Evolutionary conservation across 2,329 filamentous ascomycete species (phyloP).

Genomic region (Beauveria sp.): DNA sequence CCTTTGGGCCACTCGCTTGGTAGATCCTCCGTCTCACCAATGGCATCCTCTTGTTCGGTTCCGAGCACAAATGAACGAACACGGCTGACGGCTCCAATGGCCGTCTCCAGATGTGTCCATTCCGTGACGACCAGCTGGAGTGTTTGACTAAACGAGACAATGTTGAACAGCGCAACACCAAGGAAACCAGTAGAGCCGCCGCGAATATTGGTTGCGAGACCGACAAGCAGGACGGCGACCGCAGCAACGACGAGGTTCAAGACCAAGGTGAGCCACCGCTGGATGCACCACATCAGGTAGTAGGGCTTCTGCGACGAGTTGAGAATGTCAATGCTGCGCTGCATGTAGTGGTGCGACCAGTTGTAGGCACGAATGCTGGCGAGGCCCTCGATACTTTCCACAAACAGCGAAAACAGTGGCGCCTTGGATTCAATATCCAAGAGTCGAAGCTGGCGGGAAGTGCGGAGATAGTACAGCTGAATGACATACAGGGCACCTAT

Average conservation of each 20-base stretch:
- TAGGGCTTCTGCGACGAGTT: slow-evolving; percentile 24
- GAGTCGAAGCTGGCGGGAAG: slow-evolving; percentile 24
- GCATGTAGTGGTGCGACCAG: slow-evolving; percentile 18
- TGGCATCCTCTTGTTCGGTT: slow-evolving; percentile 17
- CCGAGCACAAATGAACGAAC: slow-evolving; percentile 20
- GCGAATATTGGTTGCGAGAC: slow-evolving; percentile 31
- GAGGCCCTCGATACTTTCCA: slow-evolving; percentile 20
- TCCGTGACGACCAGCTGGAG: slow-evolving; percentile 25
- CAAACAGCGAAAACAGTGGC: slow-evolving; percentile 22
- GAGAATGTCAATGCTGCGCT: slow-evolving; percentile 22
- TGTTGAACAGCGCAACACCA: slow-evolving; percentile 21
- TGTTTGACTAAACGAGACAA: slow-evolving; percentile 22
- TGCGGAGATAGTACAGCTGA: slow-evolving; percentile 25
- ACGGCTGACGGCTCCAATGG: slow-evolving; percentile 20
- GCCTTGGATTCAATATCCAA: slow-evolving; percentile 25
- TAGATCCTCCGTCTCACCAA: slow-evolving; percentile 14
- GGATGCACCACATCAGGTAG: slow-evolving; percentile 39
- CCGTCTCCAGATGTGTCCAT: slow-evolving; percentile 25
- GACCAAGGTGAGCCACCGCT: slow-evolving; percentile 41
- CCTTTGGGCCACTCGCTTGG: slow-evolving; percentile 20
- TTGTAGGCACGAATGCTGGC: slow-evolving; percentile 28
- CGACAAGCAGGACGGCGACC: slow-evolving; percentile 38
- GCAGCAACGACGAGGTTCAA: slow-evolving; percentile 38
- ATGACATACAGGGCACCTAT: slow-evolving; percentile 18
- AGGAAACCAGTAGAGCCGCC: slow-evolving; percentile 21